phyloP scores from a whole-genome alignment of 139 green algal species.

The Edaphochlamys debaryana region DNA sequence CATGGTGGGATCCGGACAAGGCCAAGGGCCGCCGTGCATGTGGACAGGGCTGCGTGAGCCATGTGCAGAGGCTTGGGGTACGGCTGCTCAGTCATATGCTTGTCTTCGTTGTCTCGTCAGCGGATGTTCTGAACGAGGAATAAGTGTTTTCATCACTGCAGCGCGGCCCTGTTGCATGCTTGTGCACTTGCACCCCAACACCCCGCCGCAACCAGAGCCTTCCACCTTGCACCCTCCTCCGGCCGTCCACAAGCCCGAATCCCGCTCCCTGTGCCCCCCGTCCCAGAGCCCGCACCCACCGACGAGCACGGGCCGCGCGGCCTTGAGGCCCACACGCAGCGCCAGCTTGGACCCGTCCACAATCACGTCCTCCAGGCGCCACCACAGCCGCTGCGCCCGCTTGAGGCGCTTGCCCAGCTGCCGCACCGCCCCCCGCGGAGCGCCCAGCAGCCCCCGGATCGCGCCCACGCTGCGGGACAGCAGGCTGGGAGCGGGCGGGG shows the following conservation, averaged over 20 bases:
- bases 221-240: too few relatives aligned
- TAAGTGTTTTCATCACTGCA: constrained; percentile 13
- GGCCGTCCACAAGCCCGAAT: too few relatives aligned
- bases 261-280: too few relatives aligned
- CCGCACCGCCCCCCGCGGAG: not conserved
- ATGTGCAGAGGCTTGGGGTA: not conserved
- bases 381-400: constrained; percentile 46
- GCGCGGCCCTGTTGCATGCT: too few relatives aligned
- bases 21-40: not conserved
- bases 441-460: not conserved
- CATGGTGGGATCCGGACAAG: too few relatives aligned
- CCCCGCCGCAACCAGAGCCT: too few relatives aligned
- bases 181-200: too few relatives aligned
- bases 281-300: constrained; percentile 47
- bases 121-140: constrained; percentile 25
- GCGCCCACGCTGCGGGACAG: not conserved
- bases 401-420: constrained; percentile 11
- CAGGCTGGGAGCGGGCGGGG: constrained; percentile 9
- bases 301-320: constrained; percentile 47
- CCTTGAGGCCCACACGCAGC: constrained; percentile 39
- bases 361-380: constrained; percentile 59
- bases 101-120: constrained; percentile 20
- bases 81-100: constrained; percentile 34
- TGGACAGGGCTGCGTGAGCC: not conserved
- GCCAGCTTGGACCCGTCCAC: constrained; percentile 54